A percentile compares a stretch with the other conserved stretches of the same genome.
Conservation (phyloP, 805 yeast genomes). For the Ogataea degrootiae region DNA sequence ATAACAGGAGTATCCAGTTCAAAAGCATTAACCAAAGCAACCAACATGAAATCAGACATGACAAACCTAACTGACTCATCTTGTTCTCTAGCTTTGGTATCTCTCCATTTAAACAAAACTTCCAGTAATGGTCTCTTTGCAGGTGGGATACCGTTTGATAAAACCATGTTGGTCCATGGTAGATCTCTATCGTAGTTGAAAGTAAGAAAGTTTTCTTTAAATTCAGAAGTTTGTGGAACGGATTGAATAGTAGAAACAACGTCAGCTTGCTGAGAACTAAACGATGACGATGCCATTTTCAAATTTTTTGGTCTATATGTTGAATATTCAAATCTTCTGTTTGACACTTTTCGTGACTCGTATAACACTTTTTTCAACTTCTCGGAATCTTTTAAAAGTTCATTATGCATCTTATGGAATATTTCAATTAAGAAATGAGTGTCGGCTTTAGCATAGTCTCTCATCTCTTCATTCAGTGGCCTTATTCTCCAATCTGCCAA, state of each 20-base stretch:
- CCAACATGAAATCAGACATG: slow-evolving; percentile 76
- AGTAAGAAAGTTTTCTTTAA: slow-evolving; percentile 35
- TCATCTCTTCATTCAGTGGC: slow-evolving; percentile 74
- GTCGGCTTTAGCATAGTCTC: slow-evolving; percentile 87
- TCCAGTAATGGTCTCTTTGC: slow-evolving; percentile 52
- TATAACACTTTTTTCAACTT: slow-evolving; percentile 56
- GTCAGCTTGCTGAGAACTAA: slow-evolving; percentile 14
- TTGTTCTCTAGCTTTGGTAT: slow-evolving; percentile 58
- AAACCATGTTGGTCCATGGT: slow-evolving; percentile 65
- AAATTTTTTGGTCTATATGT: slow-evolving; percentile 47
- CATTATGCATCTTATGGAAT: slow-evolving; percentile 66
- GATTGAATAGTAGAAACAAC: slow-evolving; percentile 28
- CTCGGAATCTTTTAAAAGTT: slow-evolving; percentile 43
- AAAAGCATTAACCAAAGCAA: slow-evolving; percentile 41
- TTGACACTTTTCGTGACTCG: slow-evolving; percentile 76
- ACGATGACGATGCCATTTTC: slow-evolving; percentile 3
- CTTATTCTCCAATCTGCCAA: slow-evolving; percentile 94
- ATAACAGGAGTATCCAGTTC: slow-evolving; percentile 44
- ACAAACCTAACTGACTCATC: slow-evolving; percentile 85
- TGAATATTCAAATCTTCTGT: slow-evolving; percentile 75
- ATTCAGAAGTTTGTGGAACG: slow-evolving; percentile 23
- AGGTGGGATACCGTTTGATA: slow-evolving; percentile 58
- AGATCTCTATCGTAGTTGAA: slow-evolving; percentile 43
- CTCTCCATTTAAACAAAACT: slow-evolving; percentile 79
- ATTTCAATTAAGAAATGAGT: slow-evolving; percentile 86